phyloP scores from a whole-genome alignment of 2,329 filamentous ascomycete genomes.

The Sporothrix phasma region DNA sequence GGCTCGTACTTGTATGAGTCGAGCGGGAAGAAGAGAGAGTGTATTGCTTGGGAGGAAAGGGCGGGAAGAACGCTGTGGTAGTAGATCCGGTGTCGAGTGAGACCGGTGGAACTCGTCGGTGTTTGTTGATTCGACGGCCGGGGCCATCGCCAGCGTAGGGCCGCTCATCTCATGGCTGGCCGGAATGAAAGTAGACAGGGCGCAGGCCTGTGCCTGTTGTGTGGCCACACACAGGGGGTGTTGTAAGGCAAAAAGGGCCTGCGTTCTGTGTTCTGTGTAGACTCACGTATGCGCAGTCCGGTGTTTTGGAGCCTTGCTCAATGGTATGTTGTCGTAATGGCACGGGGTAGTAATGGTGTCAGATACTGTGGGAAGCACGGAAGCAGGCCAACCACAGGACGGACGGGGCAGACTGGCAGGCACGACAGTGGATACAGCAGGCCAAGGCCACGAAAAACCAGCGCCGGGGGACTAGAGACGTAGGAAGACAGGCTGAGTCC shows the following conservation, averaged over 20 bases:
- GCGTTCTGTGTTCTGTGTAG: not conserved
- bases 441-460: conserved; percentile 2
- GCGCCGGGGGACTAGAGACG: not conserved
- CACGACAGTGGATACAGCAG: conserved; percentile 11
- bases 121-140: conserved; percentile 30
- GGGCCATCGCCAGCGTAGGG: conserved; percentile 31
- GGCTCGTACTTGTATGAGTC: conserved; percentile 2
- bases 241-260: not conserved
- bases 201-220: not conserved
- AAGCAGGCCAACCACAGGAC: conserved; percentile 9
- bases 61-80: conserved; percentile 20
- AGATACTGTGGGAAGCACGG: conserved; percentile 13
- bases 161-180: conserved; percentile 36
- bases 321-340: conserved; percentile 6
- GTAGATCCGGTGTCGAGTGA: conserved; percentile 27
- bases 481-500: conserved; percentile 11
- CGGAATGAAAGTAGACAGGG: conserved; percentile 13
- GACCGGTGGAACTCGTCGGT: conserved; percentile 26
- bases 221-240: not conserved
- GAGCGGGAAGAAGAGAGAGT: not conserved
- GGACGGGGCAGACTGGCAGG: not conserved
- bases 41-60: conserved; percentile 12
- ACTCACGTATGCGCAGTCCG: conserved; percentile 1
- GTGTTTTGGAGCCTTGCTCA: conserved; percentile 11
- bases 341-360: conserved; percentile 10